Evolutionary conservation across 2,329 filamentous ascomycete genomes (phyloP), one percentile per base, ranked within the genome.

Genomic region (Alternaria alternata): DNA sequence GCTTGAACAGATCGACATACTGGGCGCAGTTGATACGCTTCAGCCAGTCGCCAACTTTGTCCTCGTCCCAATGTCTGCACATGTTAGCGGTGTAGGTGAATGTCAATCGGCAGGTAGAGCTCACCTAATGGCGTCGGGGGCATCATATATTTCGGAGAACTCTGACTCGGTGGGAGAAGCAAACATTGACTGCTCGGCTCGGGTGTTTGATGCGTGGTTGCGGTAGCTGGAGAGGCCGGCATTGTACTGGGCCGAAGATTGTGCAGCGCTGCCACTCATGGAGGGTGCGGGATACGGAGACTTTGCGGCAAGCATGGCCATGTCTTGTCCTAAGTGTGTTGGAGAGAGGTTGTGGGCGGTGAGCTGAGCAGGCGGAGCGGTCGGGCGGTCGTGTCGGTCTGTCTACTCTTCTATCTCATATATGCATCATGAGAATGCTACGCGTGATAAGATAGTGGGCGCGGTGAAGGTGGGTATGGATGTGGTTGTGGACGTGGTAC

Each of bases 161-260:
- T 97, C 93, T 28, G 93, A 96, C 74, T 96, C 92, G 66, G 93
- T 97, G 44, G 94, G 93, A 75, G 92, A 96, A 42, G 88, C 87
- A 75, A 91, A 94, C 66, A 82, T 77, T 55, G 78, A 78, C 61
- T 90, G 86, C 60, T 83, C 76, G 26, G 77, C 68, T 6, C 73
- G 72, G 11, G 74, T 61, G 22, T 71, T 69, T 14, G 76, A 65
- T 36, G 69, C 63, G 52, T 78, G 77, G 51, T 59, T 74, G 28
- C 78, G 77, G 65, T 79, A 79, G 67, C 64, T 72, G 56, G 72
- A 69, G 46, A 73, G 63, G 66, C 59, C 73, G 39, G 73, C 64
- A 64, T 67, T 73, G 69, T 78, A 79, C 67, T 78, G 78, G 42
- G 70, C 61, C 5, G 76, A 69, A 7, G 72, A 65, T 57, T 76